Evolutionary conservation across 2,329 filamentous ascomycete genomes (phyloP).

Genomic region (Diaporthe vaccinii): DNA sequence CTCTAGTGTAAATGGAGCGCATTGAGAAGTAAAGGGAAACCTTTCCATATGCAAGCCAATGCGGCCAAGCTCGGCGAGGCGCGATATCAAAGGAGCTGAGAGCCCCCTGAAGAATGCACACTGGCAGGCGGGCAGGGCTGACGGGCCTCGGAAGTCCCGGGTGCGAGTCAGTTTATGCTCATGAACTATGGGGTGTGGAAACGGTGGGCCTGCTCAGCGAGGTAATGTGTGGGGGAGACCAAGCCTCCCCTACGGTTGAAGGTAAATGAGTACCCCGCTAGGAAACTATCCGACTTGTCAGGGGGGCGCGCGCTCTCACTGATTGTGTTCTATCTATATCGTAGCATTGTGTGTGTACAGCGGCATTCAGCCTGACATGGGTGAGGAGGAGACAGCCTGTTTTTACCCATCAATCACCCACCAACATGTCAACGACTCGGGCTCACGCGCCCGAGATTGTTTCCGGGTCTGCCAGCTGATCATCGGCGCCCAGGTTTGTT

Average conservation of each 20-base stretch:
- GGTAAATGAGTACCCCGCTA: background rate
- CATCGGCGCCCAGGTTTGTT: slow-evolving; percentile 21
- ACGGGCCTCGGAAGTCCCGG: background rate
- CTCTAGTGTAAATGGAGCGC: too few relatives aligned
- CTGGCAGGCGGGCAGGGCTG: background rate
- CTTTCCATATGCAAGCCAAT: background rate
- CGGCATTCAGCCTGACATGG: background rate
- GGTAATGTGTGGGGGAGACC: slow-evolving; percentile 3
- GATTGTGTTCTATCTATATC: background rate
- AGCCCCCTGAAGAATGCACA: background rate
- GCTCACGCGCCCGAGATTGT: slow-evolving; percentile 10
- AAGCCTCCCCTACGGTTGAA: slow-evolving; percentile 9
- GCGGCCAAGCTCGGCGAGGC: slow-evolving; percentile 6
- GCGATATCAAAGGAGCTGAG: background rate
- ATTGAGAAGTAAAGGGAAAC: background rate
- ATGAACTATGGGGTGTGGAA: background rate
- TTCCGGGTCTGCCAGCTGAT: slow-evolving; percentile 22
- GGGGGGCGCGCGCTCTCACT: slow-evolving; percentile 8
- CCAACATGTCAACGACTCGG: background rate
- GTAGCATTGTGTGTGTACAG: background rate
- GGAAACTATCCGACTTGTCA: background rate
- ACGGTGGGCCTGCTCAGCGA: background rate
- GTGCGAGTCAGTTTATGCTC: slow-evolving; percentile 16
- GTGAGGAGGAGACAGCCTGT: background rate
- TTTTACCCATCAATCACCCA: background rate